Evolutionary conservation across 768 basidiomycete species (phyloP), one percentile per base, ranked within the genome.

Genomic region (Trametes coccinea): DNA sequence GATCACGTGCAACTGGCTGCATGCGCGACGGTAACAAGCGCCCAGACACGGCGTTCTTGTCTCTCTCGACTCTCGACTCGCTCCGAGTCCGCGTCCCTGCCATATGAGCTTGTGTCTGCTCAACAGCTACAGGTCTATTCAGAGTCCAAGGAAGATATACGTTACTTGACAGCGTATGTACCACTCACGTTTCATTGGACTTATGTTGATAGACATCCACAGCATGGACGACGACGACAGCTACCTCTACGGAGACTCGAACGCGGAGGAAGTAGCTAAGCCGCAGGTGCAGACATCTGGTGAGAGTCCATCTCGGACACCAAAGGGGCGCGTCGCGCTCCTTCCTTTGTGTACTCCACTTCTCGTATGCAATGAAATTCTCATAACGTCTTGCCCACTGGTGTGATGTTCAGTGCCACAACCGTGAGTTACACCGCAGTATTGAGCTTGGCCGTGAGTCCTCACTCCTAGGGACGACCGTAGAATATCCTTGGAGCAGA

Each of bases 401-500:
- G 66, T 52, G 77, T 82, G 76, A 69, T 71, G 56, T 71, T 71
- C 73, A 86, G 87, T 79, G 71, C 79, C 82, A 53, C 81, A 84
- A 78, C 81, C 82, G 87, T 88, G 79, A 87, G 87, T 66, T 30
- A 44, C 37, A 27, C 17, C 85, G 67, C 45, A 11, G 60, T 66
- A 57, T 71, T 66, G 62, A 67, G 62, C 53, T 50, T 10, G 37
- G 43, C 31, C 51, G 60, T 63, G 55, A 62, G 63, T 64, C 66
- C 66, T 71, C 61, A 63, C 68, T 65, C 58, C 33, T 30, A 34
- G 46, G 44, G 22, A 58, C 59, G 59, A 59, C 70, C 68, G 50
- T 68, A 78, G 78, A 56, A 69, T 77, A 66, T 71, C 79, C 29
- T 67, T 79, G 59, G 81, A 83, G 66, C 72, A 76, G 30, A 67